phyloP scores from a whole-genome alignment of 495 filamentous ascomycete species.

The Cladorrhinum samala region DNA sequence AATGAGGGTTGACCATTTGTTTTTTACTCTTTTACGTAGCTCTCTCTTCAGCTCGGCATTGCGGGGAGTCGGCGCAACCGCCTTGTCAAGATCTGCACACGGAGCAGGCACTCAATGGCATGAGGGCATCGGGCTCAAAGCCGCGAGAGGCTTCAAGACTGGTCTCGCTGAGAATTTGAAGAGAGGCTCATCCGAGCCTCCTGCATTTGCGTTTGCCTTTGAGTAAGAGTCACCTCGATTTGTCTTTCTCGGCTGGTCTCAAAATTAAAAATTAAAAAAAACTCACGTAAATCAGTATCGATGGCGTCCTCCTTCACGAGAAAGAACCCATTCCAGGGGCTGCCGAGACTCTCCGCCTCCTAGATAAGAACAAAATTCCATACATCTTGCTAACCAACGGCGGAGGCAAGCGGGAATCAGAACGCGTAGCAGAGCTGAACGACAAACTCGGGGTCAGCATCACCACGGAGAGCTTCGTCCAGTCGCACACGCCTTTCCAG shows the following conservation, averaged over 20 bases:
- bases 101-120: too few relatives aligned
- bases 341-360: constrained; percentile 60
- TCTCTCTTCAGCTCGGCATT: not conserved
- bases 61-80: not conserved
- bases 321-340: constrained; percentile 76
- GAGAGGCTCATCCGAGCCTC: constrained; percentile 9
- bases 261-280: too few relatives aligned
- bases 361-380: constrained; percentile 60
- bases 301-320: constrained; percentile 90
- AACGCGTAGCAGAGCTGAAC: constrained; percentile 76
- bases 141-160: constrained; percentile 3
- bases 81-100: not conserved
- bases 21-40: not conserved
- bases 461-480: constrained; percentile 82
- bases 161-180: not conserved
- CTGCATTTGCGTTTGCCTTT: constrained; percentile 33
- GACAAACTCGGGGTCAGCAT: constrained; percentile 69
- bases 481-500: constrained; percentile 87
- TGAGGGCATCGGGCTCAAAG: not conserved
- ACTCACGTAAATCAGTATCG: constrained; percentile 56
- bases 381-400: constrained; percentile 96
- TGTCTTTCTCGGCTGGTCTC: not conserved
- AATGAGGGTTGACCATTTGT: not conserved
- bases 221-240: constrained; percentile 20
- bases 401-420: constrained; percentile 81